Conservation (phyloP, 441 rosid species). For the Populus hybrid region DNA sequence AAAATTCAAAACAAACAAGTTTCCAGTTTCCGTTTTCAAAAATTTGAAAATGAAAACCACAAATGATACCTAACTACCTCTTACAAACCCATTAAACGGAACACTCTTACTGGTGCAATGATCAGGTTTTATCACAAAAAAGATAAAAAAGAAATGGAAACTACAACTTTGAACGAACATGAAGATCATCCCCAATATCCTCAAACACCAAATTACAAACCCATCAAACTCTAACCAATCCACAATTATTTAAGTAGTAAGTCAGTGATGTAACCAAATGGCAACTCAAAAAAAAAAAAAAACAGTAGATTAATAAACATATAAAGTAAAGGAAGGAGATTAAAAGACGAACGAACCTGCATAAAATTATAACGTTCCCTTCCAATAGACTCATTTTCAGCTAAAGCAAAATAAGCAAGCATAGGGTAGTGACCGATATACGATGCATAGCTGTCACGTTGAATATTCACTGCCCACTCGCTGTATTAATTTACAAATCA, state of each 20-base stretch:
- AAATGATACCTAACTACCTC: neutral
- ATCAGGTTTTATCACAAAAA: neutral
- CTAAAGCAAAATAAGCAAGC: slow-evolving; percentile 78
- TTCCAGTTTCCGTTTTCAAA: neutral
- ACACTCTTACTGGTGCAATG: neutral
- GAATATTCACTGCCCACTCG: slow-evolving; percentile 94
- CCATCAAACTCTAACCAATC: neutral
- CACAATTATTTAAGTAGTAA: neutral
- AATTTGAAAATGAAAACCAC: neutral
- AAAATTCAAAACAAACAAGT: neutral
- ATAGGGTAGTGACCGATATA: slow-evolving; percentile 86
- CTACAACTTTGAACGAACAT: neutral
- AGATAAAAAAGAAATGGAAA: neutral
- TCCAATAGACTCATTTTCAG: slow-evolving; percentile 94
- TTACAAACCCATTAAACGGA: too few relatives aligned
- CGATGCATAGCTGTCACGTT: slow-evolving; percentile 91
- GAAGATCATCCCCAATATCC: neutral
- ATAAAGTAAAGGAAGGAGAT: too few relatives aligned
- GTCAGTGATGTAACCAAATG: neutral
- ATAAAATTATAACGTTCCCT: slow-evolving; percentile 92
- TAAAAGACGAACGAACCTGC: slow-evolving; percentile 52
- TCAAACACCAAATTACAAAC: neutral
- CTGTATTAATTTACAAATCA: slow-evolving; percentile 24
- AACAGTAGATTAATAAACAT: neutral
- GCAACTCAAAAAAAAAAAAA: neutral